These are phyloP conservation scores for Penicillium egyptiacum DNA, from an alignment of 495 filamentous ascomycete species.

Conservation along the genomic window DNA sequence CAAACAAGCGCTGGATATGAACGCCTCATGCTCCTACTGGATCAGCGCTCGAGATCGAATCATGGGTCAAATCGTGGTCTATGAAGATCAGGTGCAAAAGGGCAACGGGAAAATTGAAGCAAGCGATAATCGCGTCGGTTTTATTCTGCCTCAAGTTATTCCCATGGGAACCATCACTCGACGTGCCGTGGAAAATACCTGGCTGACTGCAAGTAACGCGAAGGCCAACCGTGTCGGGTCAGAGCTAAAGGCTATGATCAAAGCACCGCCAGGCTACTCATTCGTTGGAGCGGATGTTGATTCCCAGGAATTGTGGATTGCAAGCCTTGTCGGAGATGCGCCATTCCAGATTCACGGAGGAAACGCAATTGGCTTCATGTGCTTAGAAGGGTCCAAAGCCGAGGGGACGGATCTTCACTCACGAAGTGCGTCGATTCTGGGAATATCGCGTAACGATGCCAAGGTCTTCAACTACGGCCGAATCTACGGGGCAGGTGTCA, in stretches of 20 bases:
- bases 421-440: slow-evolving; percentile 84
- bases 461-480: slow-evolving; percentile 99
- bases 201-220: slow-evolving; percentile 96
- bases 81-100: slow-evolving; percentile 59
- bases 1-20: slow-evolving; percentile 95
- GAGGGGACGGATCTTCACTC: slow-evolving; percentile 95
- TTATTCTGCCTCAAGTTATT: slow-evolving; percentile 97
- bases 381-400: slow-evolving; percentile 90
- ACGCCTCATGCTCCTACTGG: slow-evolving; percentile 98
- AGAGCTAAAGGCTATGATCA: slow-evolving; percentile 96
- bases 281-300: slow-evolving; percentile 99
- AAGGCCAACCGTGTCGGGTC: slow-evolving; percentile 94
- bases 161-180: slow-evolving; percentile 99
- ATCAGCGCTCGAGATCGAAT: slow-evolving; percentile 93
- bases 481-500: slow-evolving; percentile 94
- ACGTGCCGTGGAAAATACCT: slow-evolving; percentile 94
- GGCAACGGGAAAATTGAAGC: slow-evolving; percentile 14
- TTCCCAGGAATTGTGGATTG: slow-evolving; percentile 99
- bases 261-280: slow-evolving; percentile 81
- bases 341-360: slow-evolving; percentile 93
- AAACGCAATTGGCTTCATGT: slow-evolving; percentile 98
- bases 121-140: slow-evolving; percentile 56
- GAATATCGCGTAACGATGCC: slow-evolving; percentile 90
- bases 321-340: slow-evolving; percentile 89
- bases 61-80: slow-evolving; percentile 89